phyloP scores from a whole-genome alignment of 345 rosid genomes.

The Tarenaya hassleriana region DNA sequence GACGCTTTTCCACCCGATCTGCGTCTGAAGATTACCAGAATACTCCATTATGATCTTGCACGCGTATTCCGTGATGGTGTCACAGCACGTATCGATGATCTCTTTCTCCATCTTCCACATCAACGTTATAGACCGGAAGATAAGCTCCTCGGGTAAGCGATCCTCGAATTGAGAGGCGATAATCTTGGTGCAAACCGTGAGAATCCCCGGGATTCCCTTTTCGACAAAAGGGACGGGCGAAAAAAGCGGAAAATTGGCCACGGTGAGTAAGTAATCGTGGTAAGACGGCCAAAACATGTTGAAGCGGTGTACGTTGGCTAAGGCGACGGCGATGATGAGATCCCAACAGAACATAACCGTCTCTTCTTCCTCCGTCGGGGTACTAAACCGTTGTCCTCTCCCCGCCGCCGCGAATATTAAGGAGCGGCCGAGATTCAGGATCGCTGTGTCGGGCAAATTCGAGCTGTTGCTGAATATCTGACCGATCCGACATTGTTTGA shows the following conservation, averaged over 20 bases:
- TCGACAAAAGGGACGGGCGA: constrained; percentile 80
- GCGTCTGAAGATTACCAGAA: constrained; percentile 55
- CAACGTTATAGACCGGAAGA: constrained; percentile 68
- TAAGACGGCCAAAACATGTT: constrained; percentile 59
- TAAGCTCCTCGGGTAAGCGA: constrained; percentile 48
- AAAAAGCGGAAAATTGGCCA: constrained; percentile 69
- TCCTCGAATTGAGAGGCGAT: constrained; percentile 44
- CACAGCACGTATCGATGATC: constrained; percentile 61
- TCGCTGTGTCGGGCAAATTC: constrained; percentile 45
- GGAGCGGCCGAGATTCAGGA: constrained; percentile 65
- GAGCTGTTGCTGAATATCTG: constrained; percentile 61
- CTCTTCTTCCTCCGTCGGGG: constrained; percentile 85
- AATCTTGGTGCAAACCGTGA: constrained; percentile 60
- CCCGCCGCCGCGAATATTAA: constrained; percentile 88
- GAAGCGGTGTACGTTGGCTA: constrained; percentile 53
- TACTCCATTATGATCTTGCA: constrained; percentile 55
- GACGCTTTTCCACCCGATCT: constrained; percentile 75
- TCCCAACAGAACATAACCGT: constrained; percentile 86
- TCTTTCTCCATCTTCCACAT: constrained; percentile 95
- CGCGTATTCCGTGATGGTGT: constrained; percentile 46
- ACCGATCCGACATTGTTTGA: constrained; percentile 72
- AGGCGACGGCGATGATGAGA: constrained; percentile 39
- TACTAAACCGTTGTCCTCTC: constrained; percentile 88
- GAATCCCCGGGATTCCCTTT: constrained; percentile 53
- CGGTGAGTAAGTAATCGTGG: constrained; percentile 55